Percentiles rank a stretch among this genome's conserved stretches.
These are phyloP conservation scores for Boletus reticulatus DNA, from an alignment of 768 basidiomycete species.

Conservation along the genomic window DNA sequence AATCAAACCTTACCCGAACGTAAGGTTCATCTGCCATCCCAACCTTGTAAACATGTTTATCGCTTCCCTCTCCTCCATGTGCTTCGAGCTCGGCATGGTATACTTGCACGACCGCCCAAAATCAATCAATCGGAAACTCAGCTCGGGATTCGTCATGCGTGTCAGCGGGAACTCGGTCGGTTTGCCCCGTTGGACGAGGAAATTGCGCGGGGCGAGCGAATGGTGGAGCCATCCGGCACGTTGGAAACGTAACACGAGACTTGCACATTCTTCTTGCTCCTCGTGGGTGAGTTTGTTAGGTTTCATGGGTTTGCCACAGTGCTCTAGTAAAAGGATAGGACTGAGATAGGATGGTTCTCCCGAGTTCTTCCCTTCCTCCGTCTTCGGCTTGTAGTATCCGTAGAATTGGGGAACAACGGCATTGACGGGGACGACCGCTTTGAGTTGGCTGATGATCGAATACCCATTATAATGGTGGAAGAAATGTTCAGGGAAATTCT, in stretches of 20 bases:
- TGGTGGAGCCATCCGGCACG: constrained; percentile 37
- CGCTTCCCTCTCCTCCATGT: background rate
- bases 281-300: constrained; percentile 32
- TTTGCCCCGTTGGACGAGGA: constrained; percentile 44
- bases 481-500: constrained; percentile 25
- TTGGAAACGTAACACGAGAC: constrained; percentile 42
- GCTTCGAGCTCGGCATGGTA: background rate
- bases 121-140: constrained; percentile 49
- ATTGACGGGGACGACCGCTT: constrained; percentile 38
- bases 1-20: background rate
- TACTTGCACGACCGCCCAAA: constrained; percentile 40
- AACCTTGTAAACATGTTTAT: constrained; percentile 3
- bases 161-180: constrained; percentile 28
- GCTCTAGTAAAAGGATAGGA: constrained; percentile 47
- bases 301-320: constrained; percentile 41
- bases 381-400: constrained; percentile 13
- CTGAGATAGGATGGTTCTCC: constrained; percentile 21
- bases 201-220: constrained; percentile 42
- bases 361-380: background rate
- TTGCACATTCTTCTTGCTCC: constrained; percentile 39
- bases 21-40: background rate
- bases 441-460: constrained; percentile 25
- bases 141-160: constrained; percentile 2
- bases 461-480: constrained; percentile 28
- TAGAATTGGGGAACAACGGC: too few species aligned